Evolutionary conservation across 1,284 basidiomycete species (phyloP), one percentile per base, ranked within the genome.

Genomic region (Hypsizygus ulmarius): DNA sequence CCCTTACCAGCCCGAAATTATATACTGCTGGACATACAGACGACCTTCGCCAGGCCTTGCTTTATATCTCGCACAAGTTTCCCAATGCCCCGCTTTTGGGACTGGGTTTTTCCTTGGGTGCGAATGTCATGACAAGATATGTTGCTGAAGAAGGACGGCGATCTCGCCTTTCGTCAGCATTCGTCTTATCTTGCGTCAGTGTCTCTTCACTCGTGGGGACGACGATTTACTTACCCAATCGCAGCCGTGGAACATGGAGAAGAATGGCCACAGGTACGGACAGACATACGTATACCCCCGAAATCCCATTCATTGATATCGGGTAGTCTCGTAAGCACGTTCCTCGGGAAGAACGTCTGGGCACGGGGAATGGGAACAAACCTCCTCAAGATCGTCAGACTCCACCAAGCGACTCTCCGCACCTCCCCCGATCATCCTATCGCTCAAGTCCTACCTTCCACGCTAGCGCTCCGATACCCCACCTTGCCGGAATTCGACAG

Each of bases 51-150:
- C 82, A 82, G 43, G 87, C 91, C 0, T 66, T 95, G 36, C 75
- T 89, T 60, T 88, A 90, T 67, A 79, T 97, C 42, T 75, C 83
- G 3, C 68, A 79, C 49, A 68, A 71, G 49, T 94, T 85, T 60
- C 94, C 96, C 1, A 67, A 77, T 15, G 90, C 93, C 0, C 87
- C 86, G 1, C 70, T 97, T 30, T 72, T 94, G 29, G 95, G 90
- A 8, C 70, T 96, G 19, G 93, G 93, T 7, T 98, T 97, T 71
- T 96, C 92, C 1, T 79, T 99, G 38, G 96, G 96, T 40, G 90
- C 93, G 21, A 90, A 91, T 60, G 84, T 97, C 38, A 70, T 98
- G 52, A 86, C 90, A n/a, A 81, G 90, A 54, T 97, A 96, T 66
- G 71, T 95, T 37, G 93, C 90, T 5, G 87, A 96, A 66, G 87